Evolutionary conservation across 2,329 filamentous ascomycete species (phyloP).

Genomic region (Amauroascus niger): DNA sequence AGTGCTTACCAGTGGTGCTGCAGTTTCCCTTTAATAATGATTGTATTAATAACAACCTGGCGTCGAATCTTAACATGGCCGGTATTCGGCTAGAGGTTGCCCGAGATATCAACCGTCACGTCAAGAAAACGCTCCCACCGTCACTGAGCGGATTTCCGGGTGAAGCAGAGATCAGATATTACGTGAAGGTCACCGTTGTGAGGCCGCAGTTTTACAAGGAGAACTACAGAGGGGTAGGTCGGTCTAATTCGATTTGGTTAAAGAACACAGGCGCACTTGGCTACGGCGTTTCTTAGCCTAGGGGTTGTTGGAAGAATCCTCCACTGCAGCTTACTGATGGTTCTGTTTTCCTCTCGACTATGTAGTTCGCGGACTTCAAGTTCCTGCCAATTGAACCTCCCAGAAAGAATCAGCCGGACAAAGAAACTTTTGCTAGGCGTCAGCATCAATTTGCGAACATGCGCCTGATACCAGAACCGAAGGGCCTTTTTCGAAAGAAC

Average conservation of each 20-base stretch:
- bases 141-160: slow-evolving; percentile 78
- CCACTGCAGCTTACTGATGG: slow-evolving; percentile 2
- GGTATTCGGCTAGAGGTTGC: slow-evolving; percentile 40
- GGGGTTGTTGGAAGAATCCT: background rate
- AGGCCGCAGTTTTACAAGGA: slow-evolving; percentile 83
- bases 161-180: slow-evolving; percentile 86
- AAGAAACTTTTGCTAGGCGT: slow-evolving; percentile 77
- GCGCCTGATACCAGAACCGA: slow-evolving; percentile 35
- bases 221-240: slow-evolving; percentile 56
- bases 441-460: slow-evolving; percentile 47
- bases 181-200: slow-evolving; percentile 87
- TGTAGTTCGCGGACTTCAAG: slow-evolving; percentile 53
- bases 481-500: slow-evolving; percentile 49
- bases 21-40: slow-evolving; percentile 44
- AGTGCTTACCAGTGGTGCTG: slow-evolving; percentile 4
- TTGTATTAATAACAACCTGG: slow-evolving; percentile 38
- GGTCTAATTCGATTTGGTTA: background rate
- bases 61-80: slow-evolving; percentile 39
- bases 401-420: slow-evolving; percentile 53
- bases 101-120: slow-evolving; percentile 49
- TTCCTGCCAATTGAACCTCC: slow-evolving; percentile 92
- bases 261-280: background rate
- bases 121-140: slow-evolving; percentile 78
- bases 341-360: slow-evolving; percentile 16
- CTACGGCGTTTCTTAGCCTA: no score